Base-by-base conservation (phyloP, 73 alveolate genomes). In the Paramecium octaurelia region DNA sequence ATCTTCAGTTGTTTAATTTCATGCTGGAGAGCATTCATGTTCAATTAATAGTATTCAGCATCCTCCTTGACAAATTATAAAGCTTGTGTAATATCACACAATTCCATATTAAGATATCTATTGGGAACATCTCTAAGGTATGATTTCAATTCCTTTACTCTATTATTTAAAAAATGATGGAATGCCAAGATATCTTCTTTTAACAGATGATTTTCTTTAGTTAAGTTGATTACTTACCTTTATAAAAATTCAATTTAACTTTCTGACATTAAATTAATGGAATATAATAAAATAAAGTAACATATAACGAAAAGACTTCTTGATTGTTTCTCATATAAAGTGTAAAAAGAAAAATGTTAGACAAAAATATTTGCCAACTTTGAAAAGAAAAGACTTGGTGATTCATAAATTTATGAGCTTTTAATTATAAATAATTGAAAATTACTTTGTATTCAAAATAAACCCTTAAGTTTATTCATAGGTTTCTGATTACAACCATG, bases 251-350 rank as follows among this genome's bases (percentile, higher is more conserved):
- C 84, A 31, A 34, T 64, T 64, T 64, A 34, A 64, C 27, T 64
- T 64, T 75, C 69, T 36, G 88, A 35, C 88, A 75, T 75, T 12
- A 38, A 75, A 75, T 75, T 75, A 75, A 36, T 35, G 88, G 88
- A 75, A 75, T 38, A 75, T n/a, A 42, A 75, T n/a, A 40, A 75
- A 75, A 42, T 35, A 75, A 75, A 35, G 35, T 36, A 75, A 34
- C 27, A 64, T 40, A 29, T 64, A 64, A 59, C 34, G 48, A 0
- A 40, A 8, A 8, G 48, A 10, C 48, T 40, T 3, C 48, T n/a
- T n/a, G n/a, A n/a, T n/a, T n/a, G n/a, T n/a, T n/a, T n/a, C n/a
- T n/a, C n/a, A n/a, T n/a, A n/a, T n/a, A n/a, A n/a, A n/a, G n/a
- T n/a, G n/a, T n/a, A n/a, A n/a, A n/a, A n/a, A n/a, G n/a, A n/a